These are phyloP conservation scores for Rhynchosporium graminicola DNA, from an alignment of 2,329 filamentous ascomycete species.

Conservation along the genomic window DNA sequence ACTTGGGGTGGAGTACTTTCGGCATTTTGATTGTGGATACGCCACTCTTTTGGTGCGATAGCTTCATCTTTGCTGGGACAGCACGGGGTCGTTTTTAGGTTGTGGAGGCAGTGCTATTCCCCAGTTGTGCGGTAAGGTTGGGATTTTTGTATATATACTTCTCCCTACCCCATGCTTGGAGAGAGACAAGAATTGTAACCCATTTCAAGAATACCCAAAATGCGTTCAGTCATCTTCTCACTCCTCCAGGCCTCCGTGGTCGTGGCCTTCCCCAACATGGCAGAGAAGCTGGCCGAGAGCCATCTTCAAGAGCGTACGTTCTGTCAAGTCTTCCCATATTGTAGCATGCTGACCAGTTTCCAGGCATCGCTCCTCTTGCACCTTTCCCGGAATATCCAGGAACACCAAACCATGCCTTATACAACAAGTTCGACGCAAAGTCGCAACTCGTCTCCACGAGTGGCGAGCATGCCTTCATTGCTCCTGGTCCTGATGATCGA, in stretches of 20 bases:
- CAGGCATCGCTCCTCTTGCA: constrained; percentile 20
- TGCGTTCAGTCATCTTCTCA: constrained; percentile 4
- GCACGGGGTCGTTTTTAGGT: background rate
- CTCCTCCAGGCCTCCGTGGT: constrained; percentile 13
- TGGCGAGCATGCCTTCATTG: constrained; percentile 21
- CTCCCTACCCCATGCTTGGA: background rate
- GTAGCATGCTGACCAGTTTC: constrained; percentile 2
- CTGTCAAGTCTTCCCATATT: background rate
- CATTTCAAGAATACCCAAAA: constrained; percentile 3
- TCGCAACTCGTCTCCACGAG: constrained; percentile 26
- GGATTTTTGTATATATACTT: constrained; percentile 1
- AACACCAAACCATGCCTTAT: constrained; percentile 20
- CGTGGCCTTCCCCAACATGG: constrained; percentile 20
- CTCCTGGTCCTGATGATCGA: constrained; percentile 25
- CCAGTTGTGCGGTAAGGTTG: background rate
- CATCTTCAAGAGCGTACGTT: constrained; percentile 18
- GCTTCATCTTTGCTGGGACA: constrained; percentile 5
- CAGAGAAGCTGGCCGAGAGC: constrained; percentile 10
- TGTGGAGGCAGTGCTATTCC: background rate
- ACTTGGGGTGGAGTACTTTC: background rate
- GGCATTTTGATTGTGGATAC: constrained; percentile 2
- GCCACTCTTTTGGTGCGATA: constrained; percentile 5
- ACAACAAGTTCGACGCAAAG: constrained; percentile 25
- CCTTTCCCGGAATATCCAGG: constrained; percentile 28
- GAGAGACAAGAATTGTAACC: background rate